Evolutionary conservation across 805 yeast species (phyloP), one percentile per base, ranked within the genome.

Genomic region (Nakazawaea peltata): DNA sequence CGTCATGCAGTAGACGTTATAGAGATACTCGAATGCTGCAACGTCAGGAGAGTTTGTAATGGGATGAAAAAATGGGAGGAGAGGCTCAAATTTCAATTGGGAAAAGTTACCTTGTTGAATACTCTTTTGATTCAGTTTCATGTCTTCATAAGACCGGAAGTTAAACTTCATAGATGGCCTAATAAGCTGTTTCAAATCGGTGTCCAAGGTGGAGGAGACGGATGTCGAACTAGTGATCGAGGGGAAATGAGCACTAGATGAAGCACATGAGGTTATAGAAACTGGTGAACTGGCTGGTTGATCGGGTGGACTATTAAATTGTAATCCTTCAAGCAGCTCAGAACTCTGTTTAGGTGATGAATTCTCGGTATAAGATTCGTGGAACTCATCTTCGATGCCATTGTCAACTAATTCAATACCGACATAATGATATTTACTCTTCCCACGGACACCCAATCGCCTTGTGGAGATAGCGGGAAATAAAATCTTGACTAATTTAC

Each of bases 351-450:
- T n/a, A n/a, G 40, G 40, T 13, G 34, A 37, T 12, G n/a, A 25
- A 10, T 19, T 13, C 21, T 36, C 36, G 11, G 40, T 34, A 19
- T 22, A 30, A 14, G 38, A 36, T 9, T 33, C n/a, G 2, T 49
- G 50, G 2, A 50, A 42, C 9, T 41, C 44, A 16, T 23, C 22
- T 11, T 33, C 38, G 1, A 46, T 43, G 24, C 51, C 51, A 40
- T 66, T 64, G 32, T 61, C 61, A 29, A 56, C 48, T 18, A 69
- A 46, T 44, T 67, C 69, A 34, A 87, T 65, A 3, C 94, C 94
- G 55, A 90, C 81, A 50, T 84, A 86, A 53, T 85, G 94, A 55
- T 87, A 87, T 51, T 81, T 81, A 15, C 90, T 77, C 49, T 79
- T 81, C 2, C 88, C 88, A 33, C 94, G 65, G 53, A 78, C 74